phyloP scores from a whole-genome alignment of 2,329 filamentous ascomycete genomes.

The Clonostachys solani region DNA sequence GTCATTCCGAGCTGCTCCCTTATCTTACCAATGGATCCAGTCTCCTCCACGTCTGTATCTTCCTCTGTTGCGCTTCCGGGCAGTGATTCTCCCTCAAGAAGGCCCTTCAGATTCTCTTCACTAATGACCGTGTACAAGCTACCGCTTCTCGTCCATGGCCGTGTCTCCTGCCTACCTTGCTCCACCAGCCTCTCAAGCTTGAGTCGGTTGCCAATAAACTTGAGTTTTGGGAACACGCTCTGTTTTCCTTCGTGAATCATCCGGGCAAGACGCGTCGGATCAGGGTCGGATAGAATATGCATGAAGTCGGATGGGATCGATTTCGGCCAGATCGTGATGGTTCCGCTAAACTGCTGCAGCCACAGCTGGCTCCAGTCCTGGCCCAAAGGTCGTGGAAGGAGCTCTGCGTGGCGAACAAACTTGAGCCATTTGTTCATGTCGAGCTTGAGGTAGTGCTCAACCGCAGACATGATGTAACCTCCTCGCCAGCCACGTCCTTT shows the following conservation, averaged over 20 bases:
- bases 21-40: conserved; percentile 5
- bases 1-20: conserved; percentile 14
- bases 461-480: conserved; percentile 86
- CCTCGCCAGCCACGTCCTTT: conserved; percentile 93
- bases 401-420: conserved; percentile 85
- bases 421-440: conserved; percentile 98
- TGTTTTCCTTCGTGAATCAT: conserved; percentile 92
- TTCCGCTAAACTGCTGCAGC: conserved; percentile 92
- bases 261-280: conserved; percentile 66
- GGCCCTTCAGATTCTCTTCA: conserved; percentile 51
- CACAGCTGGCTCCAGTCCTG: conserved; percentile 98
- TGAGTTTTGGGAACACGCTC: conserved; percentile 84
- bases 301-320: conserved; percentile 74
- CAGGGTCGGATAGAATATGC: conserved; percentile 83
- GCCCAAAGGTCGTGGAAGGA: conserved; percentile 83
- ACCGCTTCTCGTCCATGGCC: conserved; percentile 39
- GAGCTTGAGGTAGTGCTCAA: conserved; percentile 93
- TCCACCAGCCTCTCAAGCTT: conserved; percentile 74
- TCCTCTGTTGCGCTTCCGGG: conserved; percentile 26
- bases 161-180: conserved; percentile 49
- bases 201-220: conserved; percentile 84
- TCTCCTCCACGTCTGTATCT: conserved; percentile 25
- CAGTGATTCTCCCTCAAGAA: conserved; percentile 32
- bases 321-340: conserved; percentile 94
- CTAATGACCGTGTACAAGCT: conserved; percentile 58